A percentile compares a stretch with the other conserved stretches of the same genome.
Evolutionary conservation across 78 protist genomes (phyloP).

Genomic region (Guillardia theta): DNA sequence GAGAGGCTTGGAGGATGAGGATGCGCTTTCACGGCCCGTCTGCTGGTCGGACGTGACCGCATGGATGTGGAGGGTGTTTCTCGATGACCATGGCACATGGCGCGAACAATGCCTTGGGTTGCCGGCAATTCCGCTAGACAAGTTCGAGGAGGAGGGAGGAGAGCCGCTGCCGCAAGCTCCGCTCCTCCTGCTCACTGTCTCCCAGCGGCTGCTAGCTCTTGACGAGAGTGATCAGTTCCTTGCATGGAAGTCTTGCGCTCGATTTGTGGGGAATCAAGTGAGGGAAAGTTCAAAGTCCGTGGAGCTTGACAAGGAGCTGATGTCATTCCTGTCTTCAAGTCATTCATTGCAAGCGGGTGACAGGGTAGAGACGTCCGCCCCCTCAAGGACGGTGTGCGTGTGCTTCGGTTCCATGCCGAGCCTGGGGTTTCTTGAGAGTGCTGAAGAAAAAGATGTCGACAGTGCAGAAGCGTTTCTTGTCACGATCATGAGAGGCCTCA

Average conservation of each 20-base stretch:
- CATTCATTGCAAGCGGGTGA: no score
- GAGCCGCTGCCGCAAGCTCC: neutral
- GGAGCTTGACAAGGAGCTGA: neutral
- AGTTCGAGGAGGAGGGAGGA: neutral
- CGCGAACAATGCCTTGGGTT: neutral
- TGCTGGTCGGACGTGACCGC: neutral
- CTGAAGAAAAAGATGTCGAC: neutral
- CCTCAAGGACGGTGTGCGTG: neutral
- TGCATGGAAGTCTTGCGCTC: neutral
- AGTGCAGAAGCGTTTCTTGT: no score
- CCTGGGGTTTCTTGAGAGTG: neutral
- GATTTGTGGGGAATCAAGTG: neutral
- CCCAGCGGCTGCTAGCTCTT: neutral
- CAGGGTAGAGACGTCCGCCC: neutral
- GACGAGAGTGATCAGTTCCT: neutral
- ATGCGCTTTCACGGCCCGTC: neutral
- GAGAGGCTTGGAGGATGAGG: neutral
- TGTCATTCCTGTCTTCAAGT: no score
- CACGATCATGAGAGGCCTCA: no score
- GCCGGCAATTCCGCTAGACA: neutral
- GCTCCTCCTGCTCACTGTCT: neutral
- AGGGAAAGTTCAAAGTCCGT: neutral
- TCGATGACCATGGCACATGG: constrained; percentile 11
- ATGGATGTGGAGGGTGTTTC: neutral
- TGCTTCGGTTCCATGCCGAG: neutral